These are phyloP conservation scores for Ustilago xerochloae DNA, from an alignment of 1,284 basidiomycete species.

Conservation along the genomic window DNA sequence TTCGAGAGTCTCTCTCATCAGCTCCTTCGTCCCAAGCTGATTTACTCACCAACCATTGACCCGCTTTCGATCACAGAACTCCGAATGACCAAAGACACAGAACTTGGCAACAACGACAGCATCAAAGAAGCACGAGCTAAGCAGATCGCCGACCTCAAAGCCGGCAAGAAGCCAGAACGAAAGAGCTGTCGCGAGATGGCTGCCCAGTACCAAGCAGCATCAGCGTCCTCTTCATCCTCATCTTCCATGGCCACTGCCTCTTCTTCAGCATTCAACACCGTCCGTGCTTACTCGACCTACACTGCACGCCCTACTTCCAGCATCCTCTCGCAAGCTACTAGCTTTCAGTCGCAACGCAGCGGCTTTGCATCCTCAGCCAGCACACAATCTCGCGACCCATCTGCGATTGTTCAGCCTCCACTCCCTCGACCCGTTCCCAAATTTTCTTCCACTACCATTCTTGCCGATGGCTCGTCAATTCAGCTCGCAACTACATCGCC, in stretches of 20 bases:
- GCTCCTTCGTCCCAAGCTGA: too few relatives aligned
- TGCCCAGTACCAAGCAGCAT: slow-evolving; percentile 34
- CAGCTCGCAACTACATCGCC: slow-evolving; percentile 64
- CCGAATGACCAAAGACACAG: slow-evolving; percentile 63
- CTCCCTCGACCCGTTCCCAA: slow-evolving; percentile 63
- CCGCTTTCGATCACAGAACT: slow-evolving; percentile 35
- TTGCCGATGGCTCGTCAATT: slow-evolving; percentile 67
- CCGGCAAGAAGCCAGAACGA: slow-evolving; percentile 51
- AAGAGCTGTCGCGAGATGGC: slow-evolving; percentile 49
- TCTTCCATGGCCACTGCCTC: slow-evolving; percentile 40
- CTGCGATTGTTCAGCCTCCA: slow-evolving; percentile 20
- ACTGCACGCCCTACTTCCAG: slow-evolving; percentile 12
- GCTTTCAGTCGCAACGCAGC: slow-evolving; percentile 25
- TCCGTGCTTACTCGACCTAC: slow-evolving; percentile 37
- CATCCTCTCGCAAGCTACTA: slow-evolving; percentile 18
- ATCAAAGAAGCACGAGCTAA: slow-evolving; percentile 55
- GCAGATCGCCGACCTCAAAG: slow-evolving; percentile 57
- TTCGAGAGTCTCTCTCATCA: too few relatives aligned
- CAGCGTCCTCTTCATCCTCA: slow-evolving; percentile 18
- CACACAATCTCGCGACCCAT: slow-evolving; percentile 29
- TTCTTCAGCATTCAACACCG: slow-evolving; percentile 22
- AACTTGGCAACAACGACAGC: slow-evolving; percentile 65
- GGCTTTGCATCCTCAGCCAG: slow-evolving; percentile 27
- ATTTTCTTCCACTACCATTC: slow-evolving; percentile 58
- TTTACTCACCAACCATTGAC: neutral